phyloP scores from a whole-genome alignment of 2,329 filamentous ascomycete genomes.

The Aspergillus bombycis region DNA sequence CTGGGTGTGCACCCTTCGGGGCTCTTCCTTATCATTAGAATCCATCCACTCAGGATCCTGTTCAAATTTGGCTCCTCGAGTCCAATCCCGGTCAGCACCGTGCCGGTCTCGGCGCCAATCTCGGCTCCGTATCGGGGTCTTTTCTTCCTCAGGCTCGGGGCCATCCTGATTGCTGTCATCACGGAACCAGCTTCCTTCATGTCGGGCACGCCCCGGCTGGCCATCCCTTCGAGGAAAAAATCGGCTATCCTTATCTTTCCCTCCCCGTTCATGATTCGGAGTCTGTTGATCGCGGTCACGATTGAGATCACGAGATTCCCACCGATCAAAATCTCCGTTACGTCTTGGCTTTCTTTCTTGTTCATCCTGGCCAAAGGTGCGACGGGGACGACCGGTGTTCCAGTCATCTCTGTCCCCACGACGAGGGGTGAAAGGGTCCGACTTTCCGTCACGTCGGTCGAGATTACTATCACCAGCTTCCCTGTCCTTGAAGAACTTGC shows the following conservation, averaged over 20 bases:
- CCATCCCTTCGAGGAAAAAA: constrained; percentile 63
- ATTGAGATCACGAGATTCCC: constrained; percentile 46
- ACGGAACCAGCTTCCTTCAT: constrained; percentile 76
- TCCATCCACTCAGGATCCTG: constrained; percentile 93
- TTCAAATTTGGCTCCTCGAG: constrained; percentile 60
- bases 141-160: constrained; percentile 47
- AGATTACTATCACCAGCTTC: constrained; percentile 38
- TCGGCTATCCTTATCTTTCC: constrained; percentile 60
- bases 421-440: constrained; percentile 35
- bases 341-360: constrained; percentile 44
- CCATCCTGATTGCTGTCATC: constrained; percentile 52
- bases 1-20: constrained; percentile 73
- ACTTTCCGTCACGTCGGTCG: constrained; percentile 43
- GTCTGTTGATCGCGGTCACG: constrained; percentile 62
- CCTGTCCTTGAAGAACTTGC: constrained; percentile 46
- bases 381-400: constrained; percentile 43
- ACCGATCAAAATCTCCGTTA: constrained; percentile 48
- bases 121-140: constrained; percentile 59
- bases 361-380: constrained; percentile 46
- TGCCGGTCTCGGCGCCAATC: constrained; percentile 62
- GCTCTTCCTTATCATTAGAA: constrained; percentile 67
- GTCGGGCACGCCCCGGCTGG: constrained; percentile 61
- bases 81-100: constrained; percentile 58
- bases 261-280: constrained; percentile 49
- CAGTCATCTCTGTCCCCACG: constrained; percentile 48